Conservation (phyloP, 163 green algal genomes). For the Dunaliella salina region DNA sequence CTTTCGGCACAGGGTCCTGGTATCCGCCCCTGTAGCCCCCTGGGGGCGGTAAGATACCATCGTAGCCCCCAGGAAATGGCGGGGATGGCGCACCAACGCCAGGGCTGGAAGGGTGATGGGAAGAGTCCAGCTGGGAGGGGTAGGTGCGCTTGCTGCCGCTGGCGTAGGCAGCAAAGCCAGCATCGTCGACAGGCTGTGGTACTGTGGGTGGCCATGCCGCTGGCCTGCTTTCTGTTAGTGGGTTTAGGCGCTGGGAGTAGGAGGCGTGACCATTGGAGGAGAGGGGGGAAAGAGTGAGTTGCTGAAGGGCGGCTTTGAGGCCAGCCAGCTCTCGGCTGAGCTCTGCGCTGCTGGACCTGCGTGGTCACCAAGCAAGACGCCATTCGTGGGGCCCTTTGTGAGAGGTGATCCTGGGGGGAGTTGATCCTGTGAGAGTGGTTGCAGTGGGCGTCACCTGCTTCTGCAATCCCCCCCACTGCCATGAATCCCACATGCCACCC, state of each 20-base stretch:
- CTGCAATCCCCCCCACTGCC: too few relatives aligned
- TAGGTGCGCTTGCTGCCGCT: too few relatives aligned
- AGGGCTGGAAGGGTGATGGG: not conserved
- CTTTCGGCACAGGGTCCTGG: constrained; percentile 1
- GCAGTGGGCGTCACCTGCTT: too few relatives aligned
- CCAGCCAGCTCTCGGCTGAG: constrained; percentile 4
- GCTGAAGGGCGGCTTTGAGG: not conserved
- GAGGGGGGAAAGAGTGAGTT: not conserved
- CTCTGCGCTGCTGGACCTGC: constrained; percentile 5
- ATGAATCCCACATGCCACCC: too few relatives aligned
- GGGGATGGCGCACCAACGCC: not conserved
- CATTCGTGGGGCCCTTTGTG: not conserved
- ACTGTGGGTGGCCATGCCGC: too few relatives aligned
- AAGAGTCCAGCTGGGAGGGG: too few relatives aligned
- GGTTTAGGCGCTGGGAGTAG: not conserved
- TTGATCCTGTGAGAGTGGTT: too few relatives aligned
- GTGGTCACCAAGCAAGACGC: not conserved
- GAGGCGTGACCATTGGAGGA: not conserved
- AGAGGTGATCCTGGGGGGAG: not conserved
- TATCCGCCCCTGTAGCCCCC: not conserved
- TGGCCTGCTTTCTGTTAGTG: not conserved
- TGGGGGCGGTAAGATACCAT: not conserved
- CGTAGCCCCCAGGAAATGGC: constrained; percentile 6
- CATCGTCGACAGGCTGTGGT: not conserved
- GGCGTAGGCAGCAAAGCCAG: not conserved